Base-by-base conservation (phyloP, 768 basidiomycete genomes). In the Gloeostereum incarnatum region DNA sequence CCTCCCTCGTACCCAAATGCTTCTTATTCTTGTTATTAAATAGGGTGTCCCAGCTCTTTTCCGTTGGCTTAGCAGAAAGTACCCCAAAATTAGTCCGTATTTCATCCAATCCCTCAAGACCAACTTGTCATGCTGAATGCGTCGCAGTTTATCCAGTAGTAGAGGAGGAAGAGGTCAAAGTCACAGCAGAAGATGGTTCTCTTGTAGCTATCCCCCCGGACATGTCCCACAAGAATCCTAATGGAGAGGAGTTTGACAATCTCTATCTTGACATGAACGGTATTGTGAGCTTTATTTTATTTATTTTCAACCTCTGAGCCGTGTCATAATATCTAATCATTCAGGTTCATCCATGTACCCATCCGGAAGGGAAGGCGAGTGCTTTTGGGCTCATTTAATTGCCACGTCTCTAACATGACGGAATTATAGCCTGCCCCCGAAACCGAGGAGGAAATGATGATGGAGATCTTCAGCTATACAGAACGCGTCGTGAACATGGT, bases 231-330 rank as follows among this genome's bases (percentile, higher is more conserved):
- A 71, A 85, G 22, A 99, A 99, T 58, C 96, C 96, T n/a, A 99
- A 99, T 56, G 90, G 84, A 18, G 67, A 71, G 41, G 96, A 99
- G 63, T 90, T 93, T 48, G 96, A 99, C 64, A 91, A 89, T 57
- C 66, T 99, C 32, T 99, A 99, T 58, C 70, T 99, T 30, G 94
- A 99, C 56, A 98, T 99, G 96, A 99, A 99, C 58, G 96, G 90
- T 48, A 98, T 98, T 57, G 96, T 90, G 48, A 47, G 82, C 65
- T 14, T n/a, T 31, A 21, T 46, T 16, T 10, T 26, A 14, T 31
- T n/a, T 5, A 35, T 19, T 16, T 26, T n/a, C n/a, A n/a, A n/a
- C 21, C 27, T 8, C 34, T 35, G 8, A 31, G 27, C 7, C 14
- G 30, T 25, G 38, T 35, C 35, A 40, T 10, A 50, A 31, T 34